Base-by-base conservation (phyloP, 2,329 filamentous ascomycete genomes). In the Epichloe sp. region DNA sequence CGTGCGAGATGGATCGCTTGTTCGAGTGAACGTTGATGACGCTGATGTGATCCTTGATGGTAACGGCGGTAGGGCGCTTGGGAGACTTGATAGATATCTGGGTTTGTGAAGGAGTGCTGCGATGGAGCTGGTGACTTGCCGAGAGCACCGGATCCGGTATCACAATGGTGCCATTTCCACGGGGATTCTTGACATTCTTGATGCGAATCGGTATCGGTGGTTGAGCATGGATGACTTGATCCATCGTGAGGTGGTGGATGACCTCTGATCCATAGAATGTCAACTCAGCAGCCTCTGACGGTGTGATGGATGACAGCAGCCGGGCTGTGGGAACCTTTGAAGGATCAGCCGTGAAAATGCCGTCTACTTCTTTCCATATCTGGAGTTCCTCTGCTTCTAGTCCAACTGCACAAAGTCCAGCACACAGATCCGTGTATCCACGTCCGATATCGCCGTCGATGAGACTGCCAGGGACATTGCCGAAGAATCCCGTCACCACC, bases 321-420 rank as follows among this genome's bases (percentile, higher is more conserved):
- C 85, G 78, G n/a, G 93, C 94, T 1, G 91, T 97, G 3, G 91
- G 90, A 34, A 95, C 88, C 69, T 94, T 95, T 60, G 86, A 81
- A 3, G 89, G 89, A 63, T 96, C 91, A 5, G 77, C 76, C 2
- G 78, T 83, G 68, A 95, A 93, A 63, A 97, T 94, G 53, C 89
- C 90, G 66, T 98, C 93, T 6, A 98, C 93, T 66, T 98, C 93
- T 72, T 98, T 98, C 93, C 93, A 97, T 56, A 98, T 86, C 68
- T 98, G 93, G 49, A 98, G 77, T 67, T 98, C 93, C 50, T 84
- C 74, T 1, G 93, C 93, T 59, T 80, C 75, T n/a, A 94, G 73
- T 4, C 89, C 91, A 10, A 98, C 91, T 1, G 93, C 89, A 48
- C 90, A 84, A 15, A 98, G 75, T 5, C 93, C 90, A 12, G 93